These are phyloP conservation scores for Plasmodium chabaudi DNA, from an alignment of 169 alveolate species.

Conservation along the genomic window DNA sequence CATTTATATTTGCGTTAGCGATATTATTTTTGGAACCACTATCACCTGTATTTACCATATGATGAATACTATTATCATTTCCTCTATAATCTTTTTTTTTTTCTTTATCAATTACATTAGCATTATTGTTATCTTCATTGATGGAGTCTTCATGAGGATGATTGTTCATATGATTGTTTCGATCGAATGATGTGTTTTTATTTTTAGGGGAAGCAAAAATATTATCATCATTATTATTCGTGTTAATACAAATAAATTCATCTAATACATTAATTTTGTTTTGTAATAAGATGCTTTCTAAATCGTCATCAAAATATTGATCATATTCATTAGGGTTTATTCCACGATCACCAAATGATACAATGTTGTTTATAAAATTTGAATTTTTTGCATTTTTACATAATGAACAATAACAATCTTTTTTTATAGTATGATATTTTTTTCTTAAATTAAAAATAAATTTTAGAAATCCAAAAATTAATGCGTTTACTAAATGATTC, in stretches of 20 bases:
- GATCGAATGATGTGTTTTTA: constrained; percentile 6
- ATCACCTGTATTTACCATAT: background rate
- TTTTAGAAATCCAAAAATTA: constrained; percentile 62
- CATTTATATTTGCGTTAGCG: background rate
- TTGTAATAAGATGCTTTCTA: background rate
- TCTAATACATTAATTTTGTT: background rate
- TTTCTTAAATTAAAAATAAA: constrained; percentile 63
- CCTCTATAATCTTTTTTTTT: background rate
- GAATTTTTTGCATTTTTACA: background rate
- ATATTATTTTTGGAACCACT: background rate
- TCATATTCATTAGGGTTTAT: too few species aligned
- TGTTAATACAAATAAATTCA: background rate
- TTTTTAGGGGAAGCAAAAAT: background rate
- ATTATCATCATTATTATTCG: constrained; percentile 9
- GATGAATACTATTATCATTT: background rate
- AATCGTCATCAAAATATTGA: background rate
- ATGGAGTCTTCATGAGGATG: background rate
- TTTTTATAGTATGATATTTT: constrained; percentile 43
- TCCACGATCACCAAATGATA: background rate
- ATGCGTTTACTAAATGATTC: constrained; percentile 36
- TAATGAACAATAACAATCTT: constrained; percentile 26
- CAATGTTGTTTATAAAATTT: background rate
- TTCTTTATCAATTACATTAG: background rate
- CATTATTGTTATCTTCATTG: background rate
- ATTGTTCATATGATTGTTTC: constrained; percentile 1